Conservation (phyloP, 1,284 basidiomycete species). For the Cystobasidium sp. region DNA sequence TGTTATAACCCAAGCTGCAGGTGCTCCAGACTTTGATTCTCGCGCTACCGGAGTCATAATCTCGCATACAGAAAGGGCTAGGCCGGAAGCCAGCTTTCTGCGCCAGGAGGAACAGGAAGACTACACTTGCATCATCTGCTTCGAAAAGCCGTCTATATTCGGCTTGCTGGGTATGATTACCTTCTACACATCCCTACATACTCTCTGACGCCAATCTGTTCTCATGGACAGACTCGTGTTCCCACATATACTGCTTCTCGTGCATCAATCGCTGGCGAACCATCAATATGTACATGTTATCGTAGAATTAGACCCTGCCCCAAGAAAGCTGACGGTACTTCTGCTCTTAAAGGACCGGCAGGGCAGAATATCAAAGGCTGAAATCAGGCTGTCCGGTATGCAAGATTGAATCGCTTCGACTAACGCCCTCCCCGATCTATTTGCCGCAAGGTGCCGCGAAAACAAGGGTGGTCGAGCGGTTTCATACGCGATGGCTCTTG, state of each 20-base stretch:
- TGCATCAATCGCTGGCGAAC: constrained; percentile 25
- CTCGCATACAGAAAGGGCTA: not conserved
- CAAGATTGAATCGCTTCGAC: too few species aligned
- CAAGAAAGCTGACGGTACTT: too few species aligned
- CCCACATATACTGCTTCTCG: constrained; percentile 19
- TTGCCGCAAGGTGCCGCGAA: too few species aligned
- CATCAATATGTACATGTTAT: not conserved
- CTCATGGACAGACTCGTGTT: constrained; percentile 6
- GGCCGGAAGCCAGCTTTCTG: not conserved
- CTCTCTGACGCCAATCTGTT: not conserved
- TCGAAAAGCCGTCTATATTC: constrained; percentile 17
- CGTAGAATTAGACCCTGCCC: not conserved
- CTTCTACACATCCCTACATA: too few species aligned
- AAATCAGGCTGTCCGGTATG: too few species aligned
- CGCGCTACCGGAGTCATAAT: not conserved
- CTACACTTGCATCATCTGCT: constrained; percentile 26
- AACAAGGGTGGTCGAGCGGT: too few species aligned
- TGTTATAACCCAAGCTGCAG: too few species aligned
- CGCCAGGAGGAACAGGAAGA: constrained; percentile 3
- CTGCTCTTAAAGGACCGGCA: too few species aligned
- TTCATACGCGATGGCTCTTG: too few species aligned
- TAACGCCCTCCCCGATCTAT: too few species aligned
- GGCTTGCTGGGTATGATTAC: constrained; percentile 21
- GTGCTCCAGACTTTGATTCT: too few species aligned
- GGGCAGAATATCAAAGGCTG: too few species aligned